Base-by-base conservation (phyloP, 2,329 filamentous ascomycete genomes). In the Bipolaris gigantea region DNA sequence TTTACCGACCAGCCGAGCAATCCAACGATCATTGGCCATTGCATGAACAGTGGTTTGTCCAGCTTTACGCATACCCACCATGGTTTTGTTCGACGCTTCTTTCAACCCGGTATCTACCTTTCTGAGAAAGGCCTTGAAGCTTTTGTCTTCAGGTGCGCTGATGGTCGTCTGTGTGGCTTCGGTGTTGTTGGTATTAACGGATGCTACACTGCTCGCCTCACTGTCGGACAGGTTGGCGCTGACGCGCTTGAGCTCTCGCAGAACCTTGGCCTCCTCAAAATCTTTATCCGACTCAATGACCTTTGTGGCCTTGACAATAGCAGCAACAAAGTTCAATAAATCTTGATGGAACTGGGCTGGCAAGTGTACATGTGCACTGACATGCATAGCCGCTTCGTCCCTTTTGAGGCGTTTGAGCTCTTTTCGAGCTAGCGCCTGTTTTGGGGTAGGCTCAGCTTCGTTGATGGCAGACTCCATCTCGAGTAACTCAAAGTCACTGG, bases 291-390 rank as follows among this genome's bases (percentile, higher is more conserved):
- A 69, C 59, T 83, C 81, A 41, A 83, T 80, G 34, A 83, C 75
- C 57, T 83, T 83, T n/a, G 77, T 82, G 0, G 81, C 81, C 61
- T 83, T 84, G n/a, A 83, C 76, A 1, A 83, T 70, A 1, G 81
- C 80, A 1, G 81, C 80, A n/a, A 79, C 70, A 64, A 82, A 83
- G 59, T 81, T 78, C 47, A 84, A 76, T 4, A 83, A 70, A 18
- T 77, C 76, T 55, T 83, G 80, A 53, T 81, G 76, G 55, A 83
- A 80, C 3, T 72, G 67, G 1, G 79, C 78, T 0, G 81, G 81
- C 1, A 83, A 67, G 38, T 77, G 76, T 4, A 73, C 79, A 53
- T 83, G 80, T 1, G 78, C 76, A 33, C 74, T 75, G 40, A 83
- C 69, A 30, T 72, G 75, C 54, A 83, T 77, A 44, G 74, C 75